Evolutionary conservation across 768 basidiomycete species (phyloP), one percentile per base, ranked within the genome.

Genomic region (Lyophyllum semitale): DNA sequence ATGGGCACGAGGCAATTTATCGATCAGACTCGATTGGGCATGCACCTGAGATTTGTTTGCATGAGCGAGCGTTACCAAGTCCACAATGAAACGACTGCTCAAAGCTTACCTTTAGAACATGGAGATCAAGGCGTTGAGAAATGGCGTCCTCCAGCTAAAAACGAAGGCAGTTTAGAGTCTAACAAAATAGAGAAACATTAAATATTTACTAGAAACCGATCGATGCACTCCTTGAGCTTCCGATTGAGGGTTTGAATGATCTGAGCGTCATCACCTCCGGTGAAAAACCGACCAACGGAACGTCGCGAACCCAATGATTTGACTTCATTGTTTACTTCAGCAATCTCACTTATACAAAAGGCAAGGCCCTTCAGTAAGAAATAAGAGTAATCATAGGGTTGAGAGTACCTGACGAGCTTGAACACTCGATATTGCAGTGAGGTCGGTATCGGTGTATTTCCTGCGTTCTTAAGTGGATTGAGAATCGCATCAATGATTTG

Each of bases 1-100:
- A 32, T 51, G 55, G 6, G 48, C 55, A 38, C 55, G 55, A 12
- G 55, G 55, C 15, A 56, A 33, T 25, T 51, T 56, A 42, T 56
- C 55, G 29, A 56, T 38, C 29, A 56, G 32, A 46, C 8, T 35
- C 17, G 44, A 40, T 51, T 50, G 18, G n/a, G 55, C 46, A 8
- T 56, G 55, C 4, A 27, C 35, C 55, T 56, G 25, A 38, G 27
- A 27, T 15, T 17, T 18, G 23, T 35, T 37, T 22, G 23, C 3
- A 18, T 18, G 20, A 30, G n/a, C 8, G 23, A n/a, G n/a, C n/a
- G n/a, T n/a, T n/a, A n/a, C n/a, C n/a, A n/a, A n/a, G n/a, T n/a
- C n/a, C n/a, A 32, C 42, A 44, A 30, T 29, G n/a, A n/a, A 17
- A 42, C 11, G 40, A 30, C 23, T 12, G 35, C 18, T 27, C 18